Evolutionary conservation across 306 rosid genomes (phyloP), one percentile per base, ranked within the genome.

Genomic region (Cucumis cinereus): DNA sequence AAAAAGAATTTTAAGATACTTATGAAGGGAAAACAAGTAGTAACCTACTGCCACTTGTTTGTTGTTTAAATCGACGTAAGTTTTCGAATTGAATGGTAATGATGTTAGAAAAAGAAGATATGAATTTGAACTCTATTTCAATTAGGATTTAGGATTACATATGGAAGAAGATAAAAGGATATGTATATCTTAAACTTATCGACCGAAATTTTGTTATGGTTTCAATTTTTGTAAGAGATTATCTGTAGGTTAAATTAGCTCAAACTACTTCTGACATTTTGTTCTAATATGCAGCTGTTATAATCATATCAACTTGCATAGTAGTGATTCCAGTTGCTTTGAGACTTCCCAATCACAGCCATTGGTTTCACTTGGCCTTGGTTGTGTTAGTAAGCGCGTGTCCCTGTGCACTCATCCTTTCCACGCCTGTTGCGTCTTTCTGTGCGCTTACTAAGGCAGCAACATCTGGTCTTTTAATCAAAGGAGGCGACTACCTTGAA

Each of bases 391-490:
- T 95, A 35, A 95, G 98, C 74, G 99, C 97, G 3, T 95, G 98
- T 17, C 99, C 99, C 2, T 95, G 99, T 69, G 88, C 97, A 53
- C 97, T 95, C 67, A 73, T 95, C 58, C 98, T 95, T 66, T 95
- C 99, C 20, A 90, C 99, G 0, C 99, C 99, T 13, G 92, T 92
- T 68, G 99, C 97, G 35, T 92, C 99, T 13, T 95, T 92, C 75
- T 95, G 98, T 82, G 92, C 99, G n/a, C 92, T 88, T 75, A 85
- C 98, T 2, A 89, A 82, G 83, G 99, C 99, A 35, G 99, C 98
- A 23, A 86, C 89, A 2, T 86, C 93, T 2, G 98, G 99, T 57
- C 89, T 95, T 67, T 86, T 95, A 56, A 90, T 95, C 88, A 95
- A 95, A 88, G 98, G 99, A 45, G 99, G 99, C 45, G 88, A 92